Evolutionary conservation across 2,329 filamentous ascomycete genomes (phyloP).

Genomic region (Penicillium brasilianum): DNA sequence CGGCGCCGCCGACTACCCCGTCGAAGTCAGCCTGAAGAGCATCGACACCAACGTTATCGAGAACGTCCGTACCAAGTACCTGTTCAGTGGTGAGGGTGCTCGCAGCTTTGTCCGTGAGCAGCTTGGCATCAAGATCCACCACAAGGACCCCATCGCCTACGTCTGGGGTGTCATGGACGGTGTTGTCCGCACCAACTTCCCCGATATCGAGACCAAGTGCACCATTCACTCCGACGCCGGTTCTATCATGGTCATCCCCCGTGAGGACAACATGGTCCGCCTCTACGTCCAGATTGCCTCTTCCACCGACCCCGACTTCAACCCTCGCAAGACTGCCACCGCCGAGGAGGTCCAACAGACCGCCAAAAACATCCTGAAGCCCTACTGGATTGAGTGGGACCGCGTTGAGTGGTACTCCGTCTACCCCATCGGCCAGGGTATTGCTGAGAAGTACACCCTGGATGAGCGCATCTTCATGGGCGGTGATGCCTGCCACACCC

Average conservation of each 20-base stretch:
- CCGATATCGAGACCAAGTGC: conserved; percentile 70
- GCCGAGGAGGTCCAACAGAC: conserved; percentile 62
- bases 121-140: conserved; percentile 68
- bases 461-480: conserved; percentile 71
- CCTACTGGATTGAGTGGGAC: conserved; percentile 67
- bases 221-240: conserved; percentile 69
- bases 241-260: conserved; percentile 67
- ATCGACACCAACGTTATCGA: conserved; percentile 73
- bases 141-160: conserved; percentile 67
- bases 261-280: conserved; percentile 56
- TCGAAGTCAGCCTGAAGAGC: conserved; percentile 77
- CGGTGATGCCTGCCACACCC: conserved; percentile 68
- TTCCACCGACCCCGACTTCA: conserved; percentile 65
- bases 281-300: conserved; percentile 64
- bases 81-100: conserved; percentile 68
- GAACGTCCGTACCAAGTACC: conserved; percentile 66
- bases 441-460: conserved; percentile 67
- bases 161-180: conserved; percentile 72
- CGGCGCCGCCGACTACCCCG: conserved; percentile 71
- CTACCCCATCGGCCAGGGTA: conserved; percentile 69
- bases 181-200: conserved; percentile 67
- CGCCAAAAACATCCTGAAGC: conserved; percentile 64
- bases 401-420: conserved; percentile 70
- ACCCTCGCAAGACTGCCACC: conserved; percentile 65
- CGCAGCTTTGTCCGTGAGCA: conserved; percentile 65